Conservation (phyloP, 2,329 filamentous ascomycete genomes). For the Escovopsis weberi region DNA sequence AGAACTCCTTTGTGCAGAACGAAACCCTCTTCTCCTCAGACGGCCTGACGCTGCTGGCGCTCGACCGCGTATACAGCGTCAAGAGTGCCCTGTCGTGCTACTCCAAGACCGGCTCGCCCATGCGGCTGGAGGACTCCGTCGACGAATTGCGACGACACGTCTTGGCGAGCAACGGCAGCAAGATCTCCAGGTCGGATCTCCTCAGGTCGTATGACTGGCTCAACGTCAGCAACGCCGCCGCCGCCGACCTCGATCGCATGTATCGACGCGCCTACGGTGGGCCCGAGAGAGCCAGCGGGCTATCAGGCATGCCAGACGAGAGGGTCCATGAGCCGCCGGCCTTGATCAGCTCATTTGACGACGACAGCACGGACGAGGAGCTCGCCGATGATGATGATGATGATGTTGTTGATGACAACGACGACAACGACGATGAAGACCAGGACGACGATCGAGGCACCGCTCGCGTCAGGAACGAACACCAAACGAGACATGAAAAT, state of each 20-base stretch:
- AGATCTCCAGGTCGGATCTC: conserved; percentile 36
- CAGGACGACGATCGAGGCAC: background rate
- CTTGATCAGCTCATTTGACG: background rate
- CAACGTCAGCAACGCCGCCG: conserved; percentile 32
- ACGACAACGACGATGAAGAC: no score
- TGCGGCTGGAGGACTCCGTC: conserved; percentile 43
- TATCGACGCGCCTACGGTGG: conserved; percentile 44
- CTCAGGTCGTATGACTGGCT: conserved; percentile 43
- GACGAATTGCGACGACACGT: conserved; percentile 48
- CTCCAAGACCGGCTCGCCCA: conserved; percentile 27
- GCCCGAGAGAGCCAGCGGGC: conserved; percentile 27
- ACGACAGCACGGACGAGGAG: conserved; percentile 8
- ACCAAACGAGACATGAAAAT: no score
- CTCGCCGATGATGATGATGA: conserved; percentile 10
- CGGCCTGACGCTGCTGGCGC: conserved; percentile 42
- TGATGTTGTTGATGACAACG: conserved; percentile 5
- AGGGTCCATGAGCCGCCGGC: background rate
- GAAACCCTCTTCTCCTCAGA: conserved; percentile 45
- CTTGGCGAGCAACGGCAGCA: conserved; percentile 34
- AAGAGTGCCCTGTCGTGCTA: conserved; percentile 46
- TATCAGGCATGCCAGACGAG: conserved; percentile 21
- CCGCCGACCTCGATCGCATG: conserved; percentile 40
- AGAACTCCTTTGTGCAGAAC: conserved; percentile 43
- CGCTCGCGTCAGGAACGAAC: conserved; percentile 6
- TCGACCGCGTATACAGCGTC: conserved; percentile 51